Base-by-base conservation (phyloP, 2,329 filamentous ascomycete genomes). In the Exophiala xenobiotica region DNA sequence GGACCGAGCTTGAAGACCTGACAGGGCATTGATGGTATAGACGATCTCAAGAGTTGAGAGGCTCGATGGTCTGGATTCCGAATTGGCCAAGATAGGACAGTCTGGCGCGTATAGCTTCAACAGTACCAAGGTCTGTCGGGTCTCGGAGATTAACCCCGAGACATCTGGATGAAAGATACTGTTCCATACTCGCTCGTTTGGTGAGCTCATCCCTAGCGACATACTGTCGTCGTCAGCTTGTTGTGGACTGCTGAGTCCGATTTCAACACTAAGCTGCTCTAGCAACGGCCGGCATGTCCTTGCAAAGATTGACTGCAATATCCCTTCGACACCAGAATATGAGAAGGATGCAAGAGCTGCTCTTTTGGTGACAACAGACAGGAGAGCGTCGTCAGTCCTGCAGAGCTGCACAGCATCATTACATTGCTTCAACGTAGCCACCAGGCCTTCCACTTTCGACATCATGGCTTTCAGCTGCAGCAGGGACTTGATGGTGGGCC, bases 401-500 rank as follows among this genome's bases (percentile, higher is more conserved):
- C 46, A 37, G 5, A 14, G 3, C 12, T 48, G 37, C 12, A 41
- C 14, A 9, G 31, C 19, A 22, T 40, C 46, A 20, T 26, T 12
- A 45, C 37, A 47, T 27, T 45, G 31, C 22, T 27, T 38, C 41
- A 58, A 26, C 14, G 38, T 14, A 4, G 39, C 27, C 9, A 55
- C 14, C 9, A 58, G 14, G 1, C 24, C 9, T 20, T 14, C 38
- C 20, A 51, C 38, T 16, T 49, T 53, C 9, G 11, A 11, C 19
- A 55, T 40, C 6, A 41, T 42, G 19, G 27, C 19, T 18, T 45
- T 52, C 20, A 58, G 11, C 33, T 55, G 55, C 3, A 58, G 26
- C 18, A 58, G n/a, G 5, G 55, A 55, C 26, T 19, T 6, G 3
- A 54, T 29, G 6, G 35, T 20, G 20, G 46, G 24, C 14, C 52